phyloP scores from a whole-genome alignment of 2,329 filamentous ascomycete species.

The Nothophoma quercina region DNA sequence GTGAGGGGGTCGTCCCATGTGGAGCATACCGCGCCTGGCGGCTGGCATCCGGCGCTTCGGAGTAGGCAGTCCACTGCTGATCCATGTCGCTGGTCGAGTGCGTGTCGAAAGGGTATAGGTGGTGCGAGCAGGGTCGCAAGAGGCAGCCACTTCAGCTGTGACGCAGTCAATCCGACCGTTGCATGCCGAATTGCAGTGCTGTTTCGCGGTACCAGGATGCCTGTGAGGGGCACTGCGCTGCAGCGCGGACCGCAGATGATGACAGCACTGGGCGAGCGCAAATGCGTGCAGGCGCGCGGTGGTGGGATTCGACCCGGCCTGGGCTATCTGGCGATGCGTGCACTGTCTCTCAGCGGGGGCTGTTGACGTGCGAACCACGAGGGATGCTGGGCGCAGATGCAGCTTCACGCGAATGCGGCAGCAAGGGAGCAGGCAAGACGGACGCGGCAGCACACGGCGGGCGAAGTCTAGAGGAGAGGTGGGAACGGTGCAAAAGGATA shows the following conservation, averaged over 20 bases:
- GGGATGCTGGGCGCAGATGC: constrained; percentile 17
- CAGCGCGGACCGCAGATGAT: constrained; percentile 16
- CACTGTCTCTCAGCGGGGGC: constrained; percentile 23
- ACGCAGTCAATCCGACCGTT: constrained; percentile 41
- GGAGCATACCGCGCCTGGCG: constrained; percentile 50
- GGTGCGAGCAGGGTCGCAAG: constrained; percentile 26
- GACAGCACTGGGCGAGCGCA: constrained; percentile 9
- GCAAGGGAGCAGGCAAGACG: constrained; percentile 7
- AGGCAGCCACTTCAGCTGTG: constrained; percentile 47
- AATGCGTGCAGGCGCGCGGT: constrained; percentile 16
- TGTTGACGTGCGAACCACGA: constrained; percentile 24
- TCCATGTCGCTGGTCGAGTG: constrained; percentile 37
- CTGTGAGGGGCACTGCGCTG: constrained; percentile 19
- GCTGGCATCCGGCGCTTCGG: constrained; percentile 41
- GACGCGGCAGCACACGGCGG: constrained; percentile 4
- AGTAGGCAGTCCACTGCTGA: constrained; percentile 50
- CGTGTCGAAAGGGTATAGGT: constrained; percentile 15
- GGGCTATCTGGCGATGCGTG: constrained; percentile 16
- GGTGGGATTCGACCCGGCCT: constrained; percentile 24
- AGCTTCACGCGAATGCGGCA: constrained; percentile 19
- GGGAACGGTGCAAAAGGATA: constrained; percentile 16
- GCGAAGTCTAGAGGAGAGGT: background rate
- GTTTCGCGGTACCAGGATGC: constrained; percentile 14
- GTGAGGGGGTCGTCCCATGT: constrained; percentile 45
- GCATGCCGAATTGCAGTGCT: constrained; percentile 41